Evolutionary conservation across 2,329 filamentous ascomycete species (phyloP).

Genomic region (Dryadomyces sulphureus): DNA sequence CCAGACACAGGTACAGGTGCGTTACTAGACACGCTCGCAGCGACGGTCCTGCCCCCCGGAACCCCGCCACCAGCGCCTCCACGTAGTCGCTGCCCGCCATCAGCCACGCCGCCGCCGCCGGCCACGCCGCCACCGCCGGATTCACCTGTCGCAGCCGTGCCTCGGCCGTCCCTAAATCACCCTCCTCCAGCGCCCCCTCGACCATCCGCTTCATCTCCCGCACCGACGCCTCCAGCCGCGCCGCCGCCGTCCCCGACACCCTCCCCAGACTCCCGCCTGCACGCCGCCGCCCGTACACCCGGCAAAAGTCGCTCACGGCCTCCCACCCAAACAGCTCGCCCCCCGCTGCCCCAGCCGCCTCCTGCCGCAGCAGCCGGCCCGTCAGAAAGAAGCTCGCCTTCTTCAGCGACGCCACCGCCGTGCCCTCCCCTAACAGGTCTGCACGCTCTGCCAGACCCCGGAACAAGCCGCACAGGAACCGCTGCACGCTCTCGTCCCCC

Average conservation of each 20-base stretch:
- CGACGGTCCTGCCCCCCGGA: slow-evolving; percentile 45
- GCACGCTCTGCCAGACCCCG: slow-evolving; percentile 29
- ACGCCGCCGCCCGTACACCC: slow-evolving; percentile 49
- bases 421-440: slow-evolving; percentile 19
- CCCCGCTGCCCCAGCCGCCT: slow-evolving; percentile 42
- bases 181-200: slow-evolving; percentile 46
- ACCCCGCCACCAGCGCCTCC: slow-evolving; percentile 57
- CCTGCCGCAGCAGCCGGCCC: slow-evolving; percentile 27
- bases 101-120: slow-evolving; percentile 44
- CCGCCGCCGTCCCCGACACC: slow-evolving; percentile 37
- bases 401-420: slow-evolving; percentile 31
- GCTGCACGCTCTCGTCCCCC: slow-evolving; percentile 41
- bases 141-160: slow-evolving; percentile 42
- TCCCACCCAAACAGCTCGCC: slow-evolving; percentile 33
- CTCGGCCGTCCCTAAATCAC: slow-evolving; percentile 40
- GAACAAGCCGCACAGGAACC: slow-evolving; percentile 56
- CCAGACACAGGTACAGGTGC: slow-evolving; percentile 59
- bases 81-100: slow-evolving; percentile 79
- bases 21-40: slow-evolving; percentile 55
- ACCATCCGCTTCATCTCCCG: slow-evolving; percentile 46
- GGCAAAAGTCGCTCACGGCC: slow-evolving; percentile 54
- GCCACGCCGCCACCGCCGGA: slow-evolving; percentile 46
- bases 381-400: slow-evolving; percentile 51
- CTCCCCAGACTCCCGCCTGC: slow-evolving; percentile 32
- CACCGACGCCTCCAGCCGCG: slow-evolving; percentile 37